Evolutionary conservation across 371 early-diverging fungal genomes (phyloP).

Genomic region (Conidiobolus incongruus): DNA sequence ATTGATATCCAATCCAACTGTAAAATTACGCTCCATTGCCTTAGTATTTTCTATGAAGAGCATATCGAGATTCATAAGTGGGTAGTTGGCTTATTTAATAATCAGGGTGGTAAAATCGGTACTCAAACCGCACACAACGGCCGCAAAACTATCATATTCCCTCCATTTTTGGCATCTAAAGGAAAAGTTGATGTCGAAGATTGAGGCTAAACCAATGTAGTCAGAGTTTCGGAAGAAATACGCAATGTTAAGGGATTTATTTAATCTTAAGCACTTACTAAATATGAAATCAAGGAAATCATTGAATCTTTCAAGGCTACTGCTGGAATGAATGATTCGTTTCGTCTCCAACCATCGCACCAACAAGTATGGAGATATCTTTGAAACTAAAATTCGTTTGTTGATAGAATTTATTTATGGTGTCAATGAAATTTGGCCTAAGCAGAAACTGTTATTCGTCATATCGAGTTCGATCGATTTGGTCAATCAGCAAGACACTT

Average conservation of each 20-base stretch:
- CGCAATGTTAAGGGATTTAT: slow-evolving; percentile 17
- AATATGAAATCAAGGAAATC: slow-evolving; percentile 32
- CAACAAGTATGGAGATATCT: slow-evolving; percentile 58
- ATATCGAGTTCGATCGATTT: slow-evolving; percentile 58
- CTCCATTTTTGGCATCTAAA: too few species aligned
- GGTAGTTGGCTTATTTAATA: slow-evolving; percentile 36
- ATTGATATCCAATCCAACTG: slow-evolving; percentile 49
- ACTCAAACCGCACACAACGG: slow-evolving; percentile 72
- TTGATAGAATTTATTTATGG: slow-evolving; percentile 27
- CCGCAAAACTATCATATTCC: slow-evolving; percentile 39
- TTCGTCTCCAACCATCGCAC: slow-evolving; percentile 60
- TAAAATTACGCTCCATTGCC: slow-evolving; percentile 47
- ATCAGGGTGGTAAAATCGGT: slow-evolving; percentile 28
- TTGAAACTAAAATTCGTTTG: slow-evolving; percentile 53
- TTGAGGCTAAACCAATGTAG: too few species aligned
- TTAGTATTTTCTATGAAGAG: slow-evolving; percentile 59
- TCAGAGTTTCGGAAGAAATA: slow-evolving; percentile 35
- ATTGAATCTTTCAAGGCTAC: slow-evolving; percentile 38
- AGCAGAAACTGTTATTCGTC: too few species aligned
- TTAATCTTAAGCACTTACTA: slow-evolving; percentile 28
- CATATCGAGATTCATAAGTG: slow-evolving; percentile 34
- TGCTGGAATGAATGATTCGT: slow-evolving; percentile 48
- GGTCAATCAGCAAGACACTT: slow-evolving; percentile 22
- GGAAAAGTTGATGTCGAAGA: too few species aligned
- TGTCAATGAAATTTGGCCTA: slow-evolving; percentile 48